phyloP scores from a whole-genome alignment of 768 basidiomycete genomes.

The Serpula lacrymans region DNA sequence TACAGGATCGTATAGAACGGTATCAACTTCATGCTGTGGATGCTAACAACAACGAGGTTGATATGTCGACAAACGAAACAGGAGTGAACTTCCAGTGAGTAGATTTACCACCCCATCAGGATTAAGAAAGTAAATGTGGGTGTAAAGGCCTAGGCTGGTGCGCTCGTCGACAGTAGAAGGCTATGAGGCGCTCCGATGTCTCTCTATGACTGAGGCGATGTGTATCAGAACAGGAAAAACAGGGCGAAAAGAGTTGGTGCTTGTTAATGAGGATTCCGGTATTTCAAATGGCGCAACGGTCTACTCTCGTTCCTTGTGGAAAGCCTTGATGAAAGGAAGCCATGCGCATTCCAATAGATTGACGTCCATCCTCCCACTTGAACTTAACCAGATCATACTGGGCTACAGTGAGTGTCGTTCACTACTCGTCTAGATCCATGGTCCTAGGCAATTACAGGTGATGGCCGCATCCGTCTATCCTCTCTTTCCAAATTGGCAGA shows the following conservation, averaged over 20 bases:
- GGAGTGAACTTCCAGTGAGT: constrained; percentile 9
- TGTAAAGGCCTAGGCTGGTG: not conserved
- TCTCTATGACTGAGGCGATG: not conserved
- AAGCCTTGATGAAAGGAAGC: no score
- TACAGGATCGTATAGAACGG: constrained; percentile 1
- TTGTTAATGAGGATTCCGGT: no score
- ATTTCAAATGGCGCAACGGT: no score
- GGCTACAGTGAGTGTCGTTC: constrained; percentile 54
- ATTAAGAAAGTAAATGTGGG: not conserved
- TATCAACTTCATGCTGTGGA: constrained; percentile 22
- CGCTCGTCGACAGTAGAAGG: not conserved
- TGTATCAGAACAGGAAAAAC: no score
- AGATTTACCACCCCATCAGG: no score
- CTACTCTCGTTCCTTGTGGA: no score
- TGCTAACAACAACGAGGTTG: constrained; percentile 30
- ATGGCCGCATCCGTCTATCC: constrained; percentile 48
- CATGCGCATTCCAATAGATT: no score
- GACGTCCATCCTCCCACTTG: constrained; percentile 51
- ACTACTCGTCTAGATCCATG: constrained; percentile 17
- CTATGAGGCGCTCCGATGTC: not conserved
- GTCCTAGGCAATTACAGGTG: constrained; percentile 35
- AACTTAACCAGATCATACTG: constrained; percentile 53
- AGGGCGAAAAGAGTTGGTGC: no score
- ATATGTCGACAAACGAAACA: not conserved
- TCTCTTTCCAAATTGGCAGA: constrained; percentile 37